These are phyloP conservation scores for Aspergillus saccharolyticus DNA, from an alignment of 495 filamentous ascomycete species.

Conservation along the genomic window DNA sequence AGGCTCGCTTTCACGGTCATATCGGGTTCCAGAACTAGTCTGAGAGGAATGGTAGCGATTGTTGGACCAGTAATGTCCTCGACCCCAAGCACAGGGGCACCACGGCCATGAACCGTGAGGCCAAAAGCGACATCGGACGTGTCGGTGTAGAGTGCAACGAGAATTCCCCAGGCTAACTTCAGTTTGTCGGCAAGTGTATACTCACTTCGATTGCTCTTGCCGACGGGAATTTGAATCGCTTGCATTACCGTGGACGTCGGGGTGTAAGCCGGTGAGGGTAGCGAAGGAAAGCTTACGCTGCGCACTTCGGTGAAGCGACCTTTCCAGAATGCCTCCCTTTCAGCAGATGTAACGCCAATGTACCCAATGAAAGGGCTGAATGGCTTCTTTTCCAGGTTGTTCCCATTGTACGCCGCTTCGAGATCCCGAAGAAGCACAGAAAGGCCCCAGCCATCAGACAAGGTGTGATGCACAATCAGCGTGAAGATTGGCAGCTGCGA, in stretches of 20 bases:
- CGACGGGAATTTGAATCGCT: neutral
- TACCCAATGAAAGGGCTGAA: constrained; percentile 19
- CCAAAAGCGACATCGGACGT: constrained; percentile 5
- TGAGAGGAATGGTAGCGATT: constrained; percentile 3
- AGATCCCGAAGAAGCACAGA: constrained; percentile 12
- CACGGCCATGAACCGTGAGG: constrained; percentile 1
- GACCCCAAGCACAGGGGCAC: constrained; percentile 6
- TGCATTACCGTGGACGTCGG: neutral
- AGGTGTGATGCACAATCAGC: constrained; percentile 15
- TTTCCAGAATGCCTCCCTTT: constrained; percentile 10
- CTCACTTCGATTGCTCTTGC: neutral
- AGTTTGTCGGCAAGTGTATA: constrained; percentile 3
- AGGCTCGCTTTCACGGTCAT: constrained; percentile 1
- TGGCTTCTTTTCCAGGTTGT: constrained; percentile 2
- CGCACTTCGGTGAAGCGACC: constrained; percentile 4
- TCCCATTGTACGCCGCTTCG: constrained; percentile 10
- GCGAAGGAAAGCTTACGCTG: constrained; percentile 7
- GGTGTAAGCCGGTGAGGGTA: constrained; percentile 5
- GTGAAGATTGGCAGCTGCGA: neutral
- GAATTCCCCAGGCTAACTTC: constrained; percentile 4
- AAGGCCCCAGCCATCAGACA: constrained; percentile 17
- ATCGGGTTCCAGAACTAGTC: neutral
- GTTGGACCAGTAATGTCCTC: constrained; percentile 7
- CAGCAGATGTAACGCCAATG: constrained; percentile 1
- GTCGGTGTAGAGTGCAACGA: constrained; percentile 6